Conservation (phyloP, 352 stramenopile genomes). For the Phytopythium aichiense region DNA sequence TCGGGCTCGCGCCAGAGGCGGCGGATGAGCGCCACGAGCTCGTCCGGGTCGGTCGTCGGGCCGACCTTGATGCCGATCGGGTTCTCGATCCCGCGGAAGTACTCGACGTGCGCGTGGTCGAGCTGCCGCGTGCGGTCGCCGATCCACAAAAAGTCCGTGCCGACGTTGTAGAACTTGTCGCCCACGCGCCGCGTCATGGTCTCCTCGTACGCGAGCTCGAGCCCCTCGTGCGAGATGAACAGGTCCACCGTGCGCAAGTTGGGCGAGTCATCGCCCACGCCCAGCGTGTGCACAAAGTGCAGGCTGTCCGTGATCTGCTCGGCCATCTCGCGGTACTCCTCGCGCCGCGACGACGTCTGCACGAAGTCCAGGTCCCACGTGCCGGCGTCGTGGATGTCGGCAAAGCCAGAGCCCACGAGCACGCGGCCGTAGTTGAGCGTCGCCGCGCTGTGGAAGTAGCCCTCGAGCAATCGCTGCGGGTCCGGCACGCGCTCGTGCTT, state of each 20-base stretch:
- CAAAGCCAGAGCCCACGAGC: conserved; percentile 94
- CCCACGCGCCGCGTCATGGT: conserved; percentile 94
- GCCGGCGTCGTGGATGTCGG: conserved; percentile 95
- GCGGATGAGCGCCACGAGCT: conserved; percentile 94
- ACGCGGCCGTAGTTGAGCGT: conserved; percentile 97
- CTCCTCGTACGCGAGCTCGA: conserved; percentile 98
- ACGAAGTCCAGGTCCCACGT: conserved; percentile 99
- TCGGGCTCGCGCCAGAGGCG: conserved; percentile 93
- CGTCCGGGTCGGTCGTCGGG: conserved; percentile 93
- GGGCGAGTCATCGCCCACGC: conserved; percentile 87
- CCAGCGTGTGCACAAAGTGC: conserved; percentile 95
- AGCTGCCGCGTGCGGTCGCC: conserved; percentile 97
- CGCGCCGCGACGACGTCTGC: conserved; percentile 90
- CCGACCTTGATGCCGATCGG: conserved; percentile 98
- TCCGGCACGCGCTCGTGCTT: conserved; percentile 92
- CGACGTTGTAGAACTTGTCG: conserved; percentile 97
- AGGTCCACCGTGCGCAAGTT: conserved; percentile 95
- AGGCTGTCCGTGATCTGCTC: conserved; percentile 96
- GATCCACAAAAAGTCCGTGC: conserved; percentile 98
- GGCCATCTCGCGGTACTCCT: conserved; percentile 95
- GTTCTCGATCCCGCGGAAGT: conserved; percentile 97
- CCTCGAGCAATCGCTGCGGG: conserved; percentile 92
- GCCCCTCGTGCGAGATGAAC: conserved; percentile 98
- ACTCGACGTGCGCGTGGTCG: conserved; percentile 98
- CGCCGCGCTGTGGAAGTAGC: conserved; percentile 97